Evolutionary conservation across 495 filamentous ascomycete species (phyloP).

Genomic region (Xylaria palmicola): DNA sequence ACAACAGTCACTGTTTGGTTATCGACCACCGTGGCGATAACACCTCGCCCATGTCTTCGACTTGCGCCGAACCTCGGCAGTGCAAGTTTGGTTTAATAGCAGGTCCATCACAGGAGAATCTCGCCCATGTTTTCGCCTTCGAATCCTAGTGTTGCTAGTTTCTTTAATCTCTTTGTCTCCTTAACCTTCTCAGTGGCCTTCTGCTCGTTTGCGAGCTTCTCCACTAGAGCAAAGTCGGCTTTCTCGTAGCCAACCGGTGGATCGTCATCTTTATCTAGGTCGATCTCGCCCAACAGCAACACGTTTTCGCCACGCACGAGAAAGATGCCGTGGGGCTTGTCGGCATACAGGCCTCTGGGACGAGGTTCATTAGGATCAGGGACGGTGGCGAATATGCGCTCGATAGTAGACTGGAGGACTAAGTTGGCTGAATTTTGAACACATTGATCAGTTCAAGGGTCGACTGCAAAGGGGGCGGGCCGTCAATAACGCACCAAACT

Average conservation of each 20-base stretch:
- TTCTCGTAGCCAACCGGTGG: slow-evolving; percentile 66
- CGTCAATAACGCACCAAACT: slow-evolving; percentile 69
- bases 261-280: slow-evolving; percentile 92
- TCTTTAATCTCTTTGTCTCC: slow-evolving; percentile 68
- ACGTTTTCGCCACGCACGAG: slow-evolving; percentile 94
- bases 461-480: background rate
- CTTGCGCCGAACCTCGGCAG: background rate
- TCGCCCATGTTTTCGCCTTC: slow-evolving; percentile 83
- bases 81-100: background rate
- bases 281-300: slow-evolving; percentile 87
- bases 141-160: slow-evolving; percentile 74
- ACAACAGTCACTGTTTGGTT: background rate
- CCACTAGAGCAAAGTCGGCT: slow-evolving; percentile 67
- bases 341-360: slow-evolving; percentile 63
- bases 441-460: slow-evolving; percentile 4
- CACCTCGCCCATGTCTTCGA: background rate
- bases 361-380: slow-evolving; percentile 22
- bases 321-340: slow-evolving; percentile 78
- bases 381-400: slow-evolving; percentile 70
- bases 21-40: background rate
- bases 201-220: slow-evolving; percentile 68
- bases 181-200: slow-evolving; percentile 63
- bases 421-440: slow-evolving; percentile 70
- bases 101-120: slow-evolving; percentile 58
- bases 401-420: slow-evolving; percentile 86